Conservation (phyloP, 2,329 filamentous ascomycete species). For the Ilyonectria mors-panacis region DNA sequence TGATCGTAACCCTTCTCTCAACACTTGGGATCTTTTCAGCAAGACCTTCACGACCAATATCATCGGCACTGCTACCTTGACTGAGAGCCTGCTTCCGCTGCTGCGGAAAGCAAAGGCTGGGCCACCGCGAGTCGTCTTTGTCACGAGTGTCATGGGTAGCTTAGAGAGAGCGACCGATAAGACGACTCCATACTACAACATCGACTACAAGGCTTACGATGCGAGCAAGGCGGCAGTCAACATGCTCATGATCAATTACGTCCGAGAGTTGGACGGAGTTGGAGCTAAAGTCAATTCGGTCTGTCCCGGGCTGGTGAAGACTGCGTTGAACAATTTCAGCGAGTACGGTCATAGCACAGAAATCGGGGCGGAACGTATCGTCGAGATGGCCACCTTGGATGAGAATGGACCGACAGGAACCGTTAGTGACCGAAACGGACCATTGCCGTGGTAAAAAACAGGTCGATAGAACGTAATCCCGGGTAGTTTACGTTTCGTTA, state of each 20-base stretch:
- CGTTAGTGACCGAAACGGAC: slow-evolving; percentile 42
- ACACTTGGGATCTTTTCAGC: slow-evolving; percentile 52
- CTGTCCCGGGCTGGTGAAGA: slow-evolving; percentile 53
- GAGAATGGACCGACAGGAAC: slow-evolving; percentile 48
- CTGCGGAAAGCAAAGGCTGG: slow-evolving; percentile 39
- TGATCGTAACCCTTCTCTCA: slow-evolving; percentile 33
- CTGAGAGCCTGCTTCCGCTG: slow-evolving; percentile 49
- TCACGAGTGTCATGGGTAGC: slow-evolving; percentile 54
- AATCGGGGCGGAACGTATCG: slow-evolving; percentile 43
- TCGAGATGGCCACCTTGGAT: slow-evolving; percentile 47
- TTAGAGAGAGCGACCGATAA: slow-evolving; percentile 47
- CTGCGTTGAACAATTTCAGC: slow-evolving; percentile 41
- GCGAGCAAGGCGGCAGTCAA: slow-evolving; percentile 59
- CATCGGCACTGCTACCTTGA: slow-evolving; percentile 46
- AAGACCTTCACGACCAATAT: slow-evolving; percentile 56
- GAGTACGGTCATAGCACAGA: slow-evolving; percentile 35
- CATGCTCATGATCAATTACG: slow-evolving; percentile 53
- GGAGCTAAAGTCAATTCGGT: slow-evolving; percentile 52
- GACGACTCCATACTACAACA: slow-evolving; percentile 40
- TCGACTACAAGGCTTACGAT: slow-evolving; percentile 52
- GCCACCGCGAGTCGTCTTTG: slow-evolving; percentile 54
- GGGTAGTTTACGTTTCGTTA: background rate
- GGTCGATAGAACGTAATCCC: too few species aligned
- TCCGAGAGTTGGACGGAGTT: slow-evolving; percentile 46
- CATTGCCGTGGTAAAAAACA: slow-evolving; percentile 33